phyloP scores from a whole-genome alignment of 2,329 filamentous ascomycete species.

The Penicillium nordicum region DNA sequence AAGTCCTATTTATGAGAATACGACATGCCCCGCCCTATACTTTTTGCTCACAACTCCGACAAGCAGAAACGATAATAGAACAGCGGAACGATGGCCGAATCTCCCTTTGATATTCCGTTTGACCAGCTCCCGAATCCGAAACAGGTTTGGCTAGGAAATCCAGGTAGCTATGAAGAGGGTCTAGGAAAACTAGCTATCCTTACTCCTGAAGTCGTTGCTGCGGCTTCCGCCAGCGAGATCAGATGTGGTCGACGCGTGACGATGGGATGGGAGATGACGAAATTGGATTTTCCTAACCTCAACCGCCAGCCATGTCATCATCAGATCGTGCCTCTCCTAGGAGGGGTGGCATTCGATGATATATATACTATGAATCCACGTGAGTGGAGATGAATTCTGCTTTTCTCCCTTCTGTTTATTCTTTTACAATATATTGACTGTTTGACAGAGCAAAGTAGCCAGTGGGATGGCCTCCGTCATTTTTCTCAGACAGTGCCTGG shows the following conservation, averaged over 20 bases:
- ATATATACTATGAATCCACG: conserved; percentile 51
- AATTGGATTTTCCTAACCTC: conserved; percentile 55
- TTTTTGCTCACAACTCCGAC: not conserved
- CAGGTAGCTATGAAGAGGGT: conserved; percentile 51
- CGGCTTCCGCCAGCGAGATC: conserved; percentile 51
- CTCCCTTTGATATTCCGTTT: conserved; percentile 35
- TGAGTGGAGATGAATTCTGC: conserved; percentile 18
- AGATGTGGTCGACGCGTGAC: conserved; percentile 51
- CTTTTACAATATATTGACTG: not conserved
- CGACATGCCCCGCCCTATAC: not conserved
- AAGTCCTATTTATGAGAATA: not conserved
- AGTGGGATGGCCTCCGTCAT: conserved; percentile 53
- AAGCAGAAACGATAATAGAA: not conserved
- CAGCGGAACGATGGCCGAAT: conserved; percentile 8
- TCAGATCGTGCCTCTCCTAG: conserved; percentile 49
- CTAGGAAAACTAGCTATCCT: conserved; percentile 51
- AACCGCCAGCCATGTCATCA: conserved; percentile 52
- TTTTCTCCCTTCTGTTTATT: not conserved
- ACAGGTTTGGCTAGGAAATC: conserved; percentile 48
- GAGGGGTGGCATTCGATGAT: conserved; percentile 50
- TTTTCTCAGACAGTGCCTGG: conserved; percentile 45
- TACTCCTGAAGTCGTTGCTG: conserved; percentile 51
- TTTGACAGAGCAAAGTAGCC: conserved; percentile 46
- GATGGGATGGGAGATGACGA: conserved; percentile 55
- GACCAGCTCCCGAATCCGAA: conserved; percentile 49